Evolutionary conservation across 75 land plant species (phyloP).

Genomic region (Cryptomeria japonica): DNA sequence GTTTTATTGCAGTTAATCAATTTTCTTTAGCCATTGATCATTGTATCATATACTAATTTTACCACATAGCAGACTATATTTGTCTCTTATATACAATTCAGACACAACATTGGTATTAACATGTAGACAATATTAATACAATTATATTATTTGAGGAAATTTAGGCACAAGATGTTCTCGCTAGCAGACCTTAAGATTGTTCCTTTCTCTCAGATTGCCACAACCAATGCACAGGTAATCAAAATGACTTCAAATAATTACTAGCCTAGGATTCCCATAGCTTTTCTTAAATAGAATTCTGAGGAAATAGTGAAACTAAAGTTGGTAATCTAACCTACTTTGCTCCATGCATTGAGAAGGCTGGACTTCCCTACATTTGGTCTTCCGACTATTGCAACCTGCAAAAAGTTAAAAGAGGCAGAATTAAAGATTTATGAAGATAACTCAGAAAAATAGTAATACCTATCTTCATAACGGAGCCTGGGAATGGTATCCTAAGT

Average conservation of each 20-base stretch:
- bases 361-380: conserved; percentile 99
- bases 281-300: background rate
- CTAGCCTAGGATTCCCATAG: background rate
- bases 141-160: background rate
- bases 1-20: background rate
- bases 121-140: background rate
- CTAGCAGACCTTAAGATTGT: background rate
- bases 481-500: background rate
- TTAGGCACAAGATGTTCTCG: too few species aligned
- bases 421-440: background rate
- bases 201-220: background rate
- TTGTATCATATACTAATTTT: background rate
- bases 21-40: background rate
- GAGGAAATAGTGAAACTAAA: background rate
- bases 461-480: background rate
- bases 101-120: background rate
- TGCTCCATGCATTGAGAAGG: conserved; percentile 99
- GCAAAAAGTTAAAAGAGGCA: conserved; percentile 17
- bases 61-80: background rate
- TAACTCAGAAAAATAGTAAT: background rate
- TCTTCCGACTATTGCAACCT: conserved; percentile 97
- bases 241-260: background rate
- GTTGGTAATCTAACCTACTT: conserved; percentile 66
- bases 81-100: background rate
- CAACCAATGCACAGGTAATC: background rate